A percentile compares a stretch with the other conserved stretches of the same genome.
phyloP scores from a whole-genome alignment of 176 grass and related monocot species.

The Ensete ventricosum region DNA sequence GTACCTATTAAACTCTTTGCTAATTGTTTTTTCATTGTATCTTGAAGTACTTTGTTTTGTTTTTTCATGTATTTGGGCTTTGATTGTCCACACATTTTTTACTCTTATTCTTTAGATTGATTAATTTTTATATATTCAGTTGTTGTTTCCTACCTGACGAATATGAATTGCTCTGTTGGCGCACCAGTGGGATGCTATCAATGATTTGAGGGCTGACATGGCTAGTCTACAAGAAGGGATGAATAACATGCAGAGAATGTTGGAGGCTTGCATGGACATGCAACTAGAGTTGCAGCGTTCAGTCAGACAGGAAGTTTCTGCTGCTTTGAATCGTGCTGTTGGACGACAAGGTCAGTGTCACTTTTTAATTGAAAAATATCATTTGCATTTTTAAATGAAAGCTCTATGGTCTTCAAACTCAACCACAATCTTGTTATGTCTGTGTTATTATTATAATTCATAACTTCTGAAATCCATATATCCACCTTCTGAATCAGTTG shows the following conservation, averaged over 20 bases:
- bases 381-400: too few species aligned
- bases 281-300: constrained; percentile 96
- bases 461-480: too few species aligned
- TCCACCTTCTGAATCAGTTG: too few species aligned
- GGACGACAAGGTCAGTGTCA: constrained; percentile 58
- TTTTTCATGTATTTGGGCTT: background rate
- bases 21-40: too few species aligned
- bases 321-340: constrained; percentile 77
- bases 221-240: constrained; percentile 86
- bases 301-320: constrained; percentile 91
- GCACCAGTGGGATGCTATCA: constrained; percentile 99
- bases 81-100: background rate
- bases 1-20: too few species aligned
- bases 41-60: background rate
- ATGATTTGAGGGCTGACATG: constrained; percentile 86
- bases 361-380: background rate
- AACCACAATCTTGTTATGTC: too few species aligned
- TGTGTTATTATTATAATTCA: too few species aligned
- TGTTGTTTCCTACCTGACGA: background rate
- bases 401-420: too few species aligned
- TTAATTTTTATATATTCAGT: too few species aligned
- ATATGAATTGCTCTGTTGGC: constrained; percentile 15
- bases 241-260: constrained; percentile 90
- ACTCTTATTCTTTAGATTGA: background rate
- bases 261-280: constrained; percentile 99